Percentiles rank a stretch among this genome's conserved stretches.
These are phyloP conservation scores for Pisolithus marmoratus DNA, from an alignment of 768 basidiomycete genomes.

Conservation along the genomic window DNA sequence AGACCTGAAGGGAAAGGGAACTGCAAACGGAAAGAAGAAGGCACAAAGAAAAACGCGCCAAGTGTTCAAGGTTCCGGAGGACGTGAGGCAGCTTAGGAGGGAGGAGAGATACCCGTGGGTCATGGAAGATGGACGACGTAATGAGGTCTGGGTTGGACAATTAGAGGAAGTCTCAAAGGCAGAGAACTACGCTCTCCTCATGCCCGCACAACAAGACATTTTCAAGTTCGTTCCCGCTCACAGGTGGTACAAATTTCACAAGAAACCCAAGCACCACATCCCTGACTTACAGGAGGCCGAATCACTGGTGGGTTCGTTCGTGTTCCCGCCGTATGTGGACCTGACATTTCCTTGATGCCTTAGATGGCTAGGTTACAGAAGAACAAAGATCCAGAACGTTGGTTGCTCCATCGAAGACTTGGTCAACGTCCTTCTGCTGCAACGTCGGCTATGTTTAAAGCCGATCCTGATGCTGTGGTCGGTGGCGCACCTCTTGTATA, in stretches of 20 bases:
- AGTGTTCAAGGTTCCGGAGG: conserved; percentile 78
- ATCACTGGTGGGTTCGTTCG: conserved; percentile 46
- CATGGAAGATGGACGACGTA: conserved; percentile 69
- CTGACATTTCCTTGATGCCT: neutral
- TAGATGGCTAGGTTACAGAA: conserved; percentile 47
- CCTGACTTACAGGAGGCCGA: conserved; percentile 64
- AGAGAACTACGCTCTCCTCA: conserved; percentile 75
- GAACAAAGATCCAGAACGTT: conserved; percentile 71
- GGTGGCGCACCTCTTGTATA: conserved; percentile 45
- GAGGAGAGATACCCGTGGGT: conserved; percentile 94
- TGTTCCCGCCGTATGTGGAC: neutral
- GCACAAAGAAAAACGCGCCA: conserved; percentile 80
- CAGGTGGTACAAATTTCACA: conserved; percentile 92
- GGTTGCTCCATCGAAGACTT: conserved; percentile 57
- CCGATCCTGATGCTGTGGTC: conserved; percentile 46
- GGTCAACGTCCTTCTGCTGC: conserved; percentile 56
- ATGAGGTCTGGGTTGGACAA: conserved; percentile 76
- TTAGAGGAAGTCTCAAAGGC: conserved; percentile 72
- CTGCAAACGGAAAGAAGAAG: conserved; percentile 54
- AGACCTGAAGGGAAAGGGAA: conserved; percentile 39
- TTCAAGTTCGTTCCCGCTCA: conserved; percentile 88
- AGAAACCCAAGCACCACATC: conserved; percentile 69
- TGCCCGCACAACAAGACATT: conserved; percentile 73
- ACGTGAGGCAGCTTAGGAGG: conserved; percentile 66
- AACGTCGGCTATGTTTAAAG: conserved; percentile 65